phyloP scores from a whole-genome alignment of 1,284 basidiomycete genomes.

The Malassezia pachydermatis region DNA sequence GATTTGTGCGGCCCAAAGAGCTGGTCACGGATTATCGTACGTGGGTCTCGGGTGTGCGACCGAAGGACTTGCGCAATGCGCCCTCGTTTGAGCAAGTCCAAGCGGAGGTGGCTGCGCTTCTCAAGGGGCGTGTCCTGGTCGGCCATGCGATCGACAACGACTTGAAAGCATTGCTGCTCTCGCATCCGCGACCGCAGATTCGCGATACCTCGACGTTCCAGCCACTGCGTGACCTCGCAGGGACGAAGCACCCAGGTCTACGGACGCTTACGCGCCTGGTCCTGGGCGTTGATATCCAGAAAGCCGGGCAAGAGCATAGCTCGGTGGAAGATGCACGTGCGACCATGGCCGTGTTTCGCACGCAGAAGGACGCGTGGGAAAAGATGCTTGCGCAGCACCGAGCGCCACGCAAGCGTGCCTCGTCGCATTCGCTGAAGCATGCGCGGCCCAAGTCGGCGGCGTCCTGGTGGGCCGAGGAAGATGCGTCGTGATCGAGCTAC shows the following conservation, averaged over 20 bases:
- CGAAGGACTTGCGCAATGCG: conserved; percentile 61
- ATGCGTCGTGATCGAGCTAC: neutral
- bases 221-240: conserved; percentile 52
- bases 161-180: conserved; percentile 76
- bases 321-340: conserved; percentile 70
- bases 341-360: conserved; percentile 84
- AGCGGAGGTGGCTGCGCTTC: conserved; percentile 63
- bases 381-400: conserved; percentile 15
- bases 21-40: conserved; percentile 88
- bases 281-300: conserved; percentile 72
- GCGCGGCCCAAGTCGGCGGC: conserved; percentile 3
- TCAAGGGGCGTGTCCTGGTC: conserved; percentile 73
- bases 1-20: conserved; percentile 76
- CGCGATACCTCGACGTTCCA: conserved; percentile 70
- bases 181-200: conserved; percentile 66
- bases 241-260: conserved; percentile 62
- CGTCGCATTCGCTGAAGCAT: neutral
- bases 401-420: conserved; percentile 1
- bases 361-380: conserved; percentile 82
- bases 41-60: conserved; percentile 74
- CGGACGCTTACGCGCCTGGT: conserved; percentile 72
- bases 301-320: conserved; percentile 38
- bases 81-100: conserved; percentile 72
- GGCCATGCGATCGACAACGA: conserved; percentile 92
- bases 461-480: conserved; percentile 13